Percentiles rank a stretch among this genome's conserved stretches.
phyloP scores from a whole-genome alignment of 2,329 filamentous ascomycete species.

The Pyricularia grisea region DNA sequence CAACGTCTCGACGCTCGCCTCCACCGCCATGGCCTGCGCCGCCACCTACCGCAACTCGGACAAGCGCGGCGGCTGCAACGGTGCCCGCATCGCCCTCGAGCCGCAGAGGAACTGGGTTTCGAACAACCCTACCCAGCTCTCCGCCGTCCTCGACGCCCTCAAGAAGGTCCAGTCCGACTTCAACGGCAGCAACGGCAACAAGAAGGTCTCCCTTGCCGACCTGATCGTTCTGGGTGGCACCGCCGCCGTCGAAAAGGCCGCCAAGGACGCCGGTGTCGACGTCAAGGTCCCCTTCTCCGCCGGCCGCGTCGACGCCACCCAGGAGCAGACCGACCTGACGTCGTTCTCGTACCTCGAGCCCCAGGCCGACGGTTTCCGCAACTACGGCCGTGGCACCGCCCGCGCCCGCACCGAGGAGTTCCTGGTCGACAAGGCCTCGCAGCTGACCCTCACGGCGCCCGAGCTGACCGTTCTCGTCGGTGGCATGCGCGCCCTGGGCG shows the following conservation, averaged over 20 bases:
- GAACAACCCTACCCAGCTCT: slow-evolving; percentile 59
- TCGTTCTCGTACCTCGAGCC: slow-evolving; percentile 57
- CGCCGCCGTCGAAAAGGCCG: slow-evolving; percentile 61
- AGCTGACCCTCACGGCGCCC: slow-evolving; percentile 57
- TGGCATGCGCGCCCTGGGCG: slow-evolving; percentile 55
- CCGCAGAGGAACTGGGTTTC: slow-evolving; percentile 61
- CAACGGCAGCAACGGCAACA: slow-evolving; percentile 40
- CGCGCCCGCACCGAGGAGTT: slow-evolving; percentile 56
- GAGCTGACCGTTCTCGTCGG: slow-evolving; percentile 60
- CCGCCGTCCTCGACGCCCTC: slow-evolving; percentile 41
- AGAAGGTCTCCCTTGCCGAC: slow-evolving; percentile 64
- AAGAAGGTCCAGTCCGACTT: slow-evolving; percentile 55
- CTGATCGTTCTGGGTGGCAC: slow-evolving; percentile 60
- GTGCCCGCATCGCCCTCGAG: slow-evolving; percentile 60
- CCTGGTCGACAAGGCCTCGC: slow-evolving; percentile 58
- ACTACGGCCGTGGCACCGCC: slow-evolving; percentile 52
- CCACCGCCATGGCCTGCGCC: slow-evolving; percentile 57
- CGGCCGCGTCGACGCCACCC: slow-evolving; percentile 58
- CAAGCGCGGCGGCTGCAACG: slow-evolving; percentile 72
- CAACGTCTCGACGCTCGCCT: slow-evolving; percentile 48
- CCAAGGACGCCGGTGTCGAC: slow-evolving; percentile 19
- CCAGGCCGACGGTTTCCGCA: slow-evolving; percentile 61
- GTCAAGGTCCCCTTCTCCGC: slow-evolving; percentile 58
- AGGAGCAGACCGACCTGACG: slow-evolving; percentile 57
- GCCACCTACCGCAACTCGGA: slow-evolving; percentile 61